Percentiles rank a stretch among this genome's conserved stretches.
Conservation (phyloP, 2,329 filamentous ascomycete genomes). For the Colletotrichum sublineola region DNA sequence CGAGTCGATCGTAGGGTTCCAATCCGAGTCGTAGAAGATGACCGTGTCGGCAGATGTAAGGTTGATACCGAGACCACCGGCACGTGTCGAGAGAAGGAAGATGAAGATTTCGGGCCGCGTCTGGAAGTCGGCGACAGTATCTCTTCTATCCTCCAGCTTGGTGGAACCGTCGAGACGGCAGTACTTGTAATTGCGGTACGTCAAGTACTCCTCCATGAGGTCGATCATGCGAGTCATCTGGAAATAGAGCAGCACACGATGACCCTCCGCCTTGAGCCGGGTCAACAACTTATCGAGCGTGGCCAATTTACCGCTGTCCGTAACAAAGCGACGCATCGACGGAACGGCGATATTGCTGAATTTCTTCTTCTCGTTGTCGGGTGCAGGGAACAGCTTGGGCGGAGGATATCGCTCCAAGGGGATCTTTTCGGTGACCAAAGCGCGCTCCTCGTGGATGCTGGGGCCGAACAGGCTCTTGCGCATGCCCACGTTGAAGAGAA, state of each 20-base stretch:
- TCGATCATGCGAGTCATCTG: slow-evolving; percentile 99
- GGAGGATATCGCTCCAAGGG: slow-evolving; percentile 75
- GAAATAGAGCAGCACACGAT: slow-evolving; percentile 97
- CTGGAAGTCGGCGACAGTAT: slow-evolving; percentile 97
- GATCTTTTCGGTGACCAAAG: slow-evolving; percentile 80
- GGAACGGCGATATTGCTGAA: slow-evolving; percentile 94
- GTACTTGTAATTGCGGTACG: slow-evolving; percentile 99
- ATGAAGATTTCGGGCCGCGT: slow-evolving; percentile 95
- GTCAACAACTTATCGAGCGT: slow-evolving; percentile 89
- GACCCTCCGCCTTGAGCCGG: slow-evolving; percentile 90
- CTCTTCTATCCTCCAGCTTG: slow-evolving; percentile 95
- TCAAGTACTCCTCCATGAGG: slow-evolving; percentile 98
- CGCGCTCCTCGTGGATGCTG: slow-evolving; percentile 74
- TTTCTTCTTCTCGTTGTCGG: slow-evolving; percentile 83
- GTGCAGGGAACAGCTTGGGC: slow-evolving; percentile 77
- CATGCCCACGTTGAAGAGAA: slow-evolving; percentile 83
- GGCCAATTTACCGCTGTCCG: slow-evolving; percentile 95
- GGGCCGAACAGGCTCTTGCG: slow-evolving; percentile 82
- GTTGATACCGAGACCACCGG: slow-evolving; percentile 98
- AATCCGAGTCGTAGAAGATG: slow-evolving; percentile 99
- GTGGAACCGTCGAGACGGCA: slow-evolving; percentile 96
- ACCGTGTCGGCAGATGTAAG: slow-evolving; percentile 96
- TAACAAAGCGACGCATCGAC: slow-evolving; percentile 97
- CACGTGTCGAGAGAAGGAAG: slow-evolving; percentile 94
- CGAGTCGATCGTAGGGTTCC: slow-evolving; percentile 98